Base-by-base conservation (phyloP, 768 basidiomycete genomes). In the Podaxis pistillaris region DNA sequence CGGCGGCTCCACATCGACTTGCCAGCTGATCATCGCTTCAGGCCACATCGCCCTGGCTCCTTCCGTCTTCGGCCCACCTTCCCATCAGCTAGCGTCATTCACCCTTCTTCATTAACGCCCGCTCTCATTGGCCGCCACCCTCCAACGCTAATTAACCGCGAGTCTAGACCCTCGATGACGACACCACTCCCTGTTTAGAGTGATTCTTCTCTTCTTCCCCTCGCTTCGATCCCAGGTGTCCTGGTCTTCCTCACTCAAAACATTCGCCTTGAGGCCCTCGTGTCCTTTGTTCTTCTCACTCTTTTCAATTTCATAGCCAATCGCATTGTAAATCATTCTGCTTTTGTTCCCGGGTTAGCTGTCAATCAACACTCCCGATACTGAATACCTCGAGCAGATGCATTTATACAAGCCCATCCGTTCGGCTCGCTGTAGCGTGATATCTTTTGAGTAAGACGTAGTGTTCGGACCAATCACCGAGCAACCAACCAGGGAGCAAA, bases 121-220 rank as follows among this genome's bases (percentile, higher is more conserved):
- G 19, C 15, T 26, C 24, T 13, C 46, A 53, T 40, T 51, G 54
- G 37, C 5, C 28, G 51, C 30, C 54, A 24, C 54, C 54, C 37
- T 38, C 37, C 37, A 40, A 56, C 54, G 3, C 54, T 56, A 56
- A 56, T 56, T 56, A 56, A 19, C 17, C 2, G n/a, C 13, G n/a
- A 28, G 24, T 56, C 54, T 56, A 56, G 37, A 26, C 54, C 24
- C 37, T 41, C 15, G 17, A 56, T 56, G 54, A 56, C 53, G 53
- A 55, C 53, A 55, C 15, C 53, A 33, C 33, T 9, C 53, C 53
- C 53, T n/a, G 36, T 22, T 49, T 24, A 12, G 19, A 17, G 1
- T 11, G 5, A 13, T 22, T 17, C 7, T n/a, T 19, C 33, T 15
- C 19, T 55, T 11, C 30, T 37, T 55, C 19, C 19, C 5, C 40